phyloP scores from a whole-genome alignment of 2,329 filamentous ascomycete genomes.

The Fusarium sp. region DNA sequence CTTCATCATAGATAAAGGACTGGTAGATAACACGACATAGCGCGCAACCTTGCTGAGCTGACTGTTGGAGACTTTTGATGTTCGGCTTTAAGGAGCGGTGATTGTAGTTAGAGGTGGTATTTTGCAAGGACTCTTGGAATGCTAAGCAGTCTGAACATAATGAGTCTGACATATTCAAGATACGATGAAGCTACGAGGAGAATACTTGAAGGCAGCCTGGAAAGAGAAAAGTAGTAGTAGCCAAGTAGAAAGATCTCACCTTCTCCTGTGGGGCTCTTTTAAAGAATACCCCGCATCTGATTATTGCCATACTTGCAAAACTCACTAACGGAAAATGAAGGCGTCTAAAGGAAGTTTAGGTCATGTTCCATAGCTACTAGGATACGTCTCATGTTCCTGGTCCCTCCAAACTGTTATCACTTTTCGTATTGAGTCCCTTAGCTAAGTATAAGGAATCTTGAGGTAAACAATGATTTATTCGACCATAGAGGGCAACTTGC shows the following conservation, averaged over 20 bases:
- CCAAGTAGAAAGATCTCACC: background rate
- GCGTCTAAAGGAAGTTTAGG: too few relatives aligned
- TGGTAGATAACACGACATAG: constrained; percentile 1
- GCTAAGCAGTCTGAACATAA: background rate
- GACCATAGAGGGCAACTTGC: too few relatives aligned
- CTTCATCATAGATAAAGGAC: background rate
- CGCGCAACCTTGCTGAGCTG: background rate
- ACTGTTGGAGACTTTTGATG: background rate
- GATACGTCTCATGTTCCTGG: too few relatives aligned
- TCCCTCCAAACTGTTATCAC: too few relatives aligned
- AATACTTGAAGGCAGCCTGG: too few relatives aligned
- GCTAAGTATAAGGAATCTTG: too few relatives aligned
- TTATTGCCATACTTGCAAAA: too few relatives aligned
- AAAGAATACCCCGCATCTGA: background rate
- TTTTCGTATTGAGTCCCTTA: too few relatives aligned
- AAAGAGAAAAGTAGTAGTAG: too few relatives aligned
- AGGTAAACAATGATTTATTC: too few relatives aligned
- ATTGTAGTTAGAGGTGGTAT: background rate
- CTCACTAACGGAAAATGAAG: too few relatives aligned
- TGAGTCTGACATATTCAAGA: background rate
- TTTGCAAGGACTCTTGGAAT: background rate
- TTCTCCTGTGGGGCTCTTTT: background rate
- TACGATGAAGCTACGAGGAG: background rate
- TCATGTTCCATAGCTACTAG: too few relatives aligned
- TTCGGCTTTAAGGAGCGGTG: background rate